phyloP scores from a whole-genome alignment of 495 filamentous ascomycete genomes.

The Melanomma pulvis-pyrius region DNA sequence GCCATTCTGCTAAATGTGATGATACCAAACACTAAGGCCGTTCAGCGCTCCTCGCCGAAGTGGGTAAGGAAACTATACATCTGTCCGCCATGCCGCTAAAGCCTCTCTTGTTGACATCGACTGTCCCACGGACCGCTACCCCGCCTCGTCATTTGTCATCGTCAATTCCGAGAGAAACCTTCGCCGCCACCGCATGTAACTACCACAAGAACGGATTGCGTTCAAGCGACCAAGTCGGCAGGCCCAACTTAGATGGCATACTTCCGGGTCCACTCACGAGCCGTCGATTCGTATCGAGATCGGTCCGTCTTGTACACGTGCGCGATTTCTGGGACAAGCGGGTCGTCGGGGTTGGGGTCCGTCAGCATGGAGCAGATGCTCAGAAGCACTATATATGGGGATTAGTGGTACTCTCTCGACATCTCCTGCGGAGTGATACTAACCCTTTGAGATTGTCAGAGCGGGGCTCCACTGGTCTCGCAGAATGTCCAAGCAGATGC shows the following conservation, averaged over 20 bases:
- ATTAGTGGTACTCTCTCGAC: not conserved
- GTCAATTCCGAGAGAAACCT: not conserved
- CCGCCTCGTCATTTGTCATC: not conserved
- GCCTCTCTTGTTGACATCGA: not conserved
- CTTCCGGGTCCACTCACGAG: constrained; percentile 98
- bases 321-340: constrained; percentile 96
- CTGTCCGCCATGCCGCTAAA: constrained; percentile 8
- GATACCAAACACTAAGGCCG: constrained; percentile 14
- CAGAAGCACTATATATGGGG: constrained; percentile 69
- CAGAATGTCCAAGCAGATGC: constrained; percentile 97
- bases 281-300: constrained; percentile 90
- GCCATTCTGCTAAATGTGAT: constrained; percentile 22
- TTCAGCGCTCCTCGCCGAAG: constrained; percentile 11
- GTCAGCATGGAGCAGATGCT: constrained; percentile 99
- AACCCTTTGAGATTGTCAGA: constrained; percentile 97
- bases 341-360: constrained; percentile 98
- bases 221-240: not conserved
- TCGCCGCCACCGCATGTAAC: not conserved
- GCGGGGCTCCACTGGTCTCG: constrained; percentile 99
- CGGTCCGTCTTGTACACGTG: constrained; percentile 99
- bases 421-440: constrained; percentile 28
- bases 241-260: constrained; percentile 74
- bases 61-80: constrained; percentile 5
- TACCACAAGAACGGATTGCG: not conserved
- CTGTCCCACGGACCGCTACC: not conserved